phyloP scores from a whole-genome alignment of 805 yeast species.

The Wickerhamomyces queroliae region DNA sequence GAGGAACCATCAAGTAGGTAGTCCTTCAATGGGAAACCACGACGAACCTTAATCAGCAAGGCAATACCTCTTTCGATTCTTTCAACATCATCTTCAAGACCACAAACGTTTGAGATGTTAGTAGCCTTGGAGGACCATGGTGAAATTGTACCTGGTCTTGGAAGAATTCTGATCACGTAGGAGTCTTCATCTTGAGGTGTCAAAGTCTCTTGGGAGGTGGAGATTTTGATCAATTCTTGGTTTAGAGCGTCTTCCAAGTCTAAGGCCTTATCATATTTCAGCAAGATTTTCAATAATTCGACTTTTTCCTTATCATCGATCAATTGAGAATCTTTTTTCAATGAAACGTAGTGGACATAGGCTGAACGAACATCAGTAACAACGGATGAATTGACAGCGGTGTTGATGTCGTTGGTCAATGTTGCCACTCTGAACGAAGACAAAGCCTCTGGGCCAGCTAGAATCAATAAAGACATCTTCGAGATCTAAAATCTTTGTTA shows the following conservation, averaged over 20 bases:
- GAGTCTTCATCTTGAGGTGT: slow-evolving; percentile 35
- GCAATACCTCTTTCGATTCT: slow-evolving; percentile 91
- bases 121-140: slow-evolving; percentile 99
- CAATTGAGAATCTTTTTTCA: slow-evolving; percentile 28
- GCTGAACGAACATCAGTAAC: slow-evolving; percentile 68
- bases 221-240: slow-evolving; percentile 32
- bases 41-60: slow-evolving; percentile 61
- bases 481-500: not conserved
- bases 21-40: slow-evolving; percentile 61
- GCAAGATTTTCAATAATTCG: slow-evolving; percentile 50
- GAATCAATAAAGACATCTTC: slow-evolving; percentile 39
- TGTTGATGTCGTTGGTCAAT: slow-evolving; percentile 66
- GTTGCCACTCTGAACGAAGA: slow-evolving; percentile 80
- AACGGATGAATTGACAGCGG: slow-evolving; percentile 55
- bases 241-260: slow-evolving; percentile 45
- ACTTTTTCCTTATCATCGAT: slow-evolving; percentile 28
- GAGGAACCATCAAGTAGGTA: slow-evolving; percentile 48
- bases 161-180: slow-evolving; percentile 69
- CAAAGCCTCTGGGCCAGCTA: slow-evolving; percentile 88
- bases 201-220: slow-evolving; percentile 24
- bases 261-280: slow-evolving; percentile 68
- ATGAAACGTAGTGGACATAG: slow-evolving; percentile 76
- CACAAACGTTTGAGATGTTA: slow-evolving; percentile 86
- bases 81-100: slow-evolving; percentile 61
- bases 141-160: slow-evolving; percentile 93